Evolutionary conservation across 31 red algal genomes (phyloP).

Genomic region (Asparagopsis taxiformis): DNA sequence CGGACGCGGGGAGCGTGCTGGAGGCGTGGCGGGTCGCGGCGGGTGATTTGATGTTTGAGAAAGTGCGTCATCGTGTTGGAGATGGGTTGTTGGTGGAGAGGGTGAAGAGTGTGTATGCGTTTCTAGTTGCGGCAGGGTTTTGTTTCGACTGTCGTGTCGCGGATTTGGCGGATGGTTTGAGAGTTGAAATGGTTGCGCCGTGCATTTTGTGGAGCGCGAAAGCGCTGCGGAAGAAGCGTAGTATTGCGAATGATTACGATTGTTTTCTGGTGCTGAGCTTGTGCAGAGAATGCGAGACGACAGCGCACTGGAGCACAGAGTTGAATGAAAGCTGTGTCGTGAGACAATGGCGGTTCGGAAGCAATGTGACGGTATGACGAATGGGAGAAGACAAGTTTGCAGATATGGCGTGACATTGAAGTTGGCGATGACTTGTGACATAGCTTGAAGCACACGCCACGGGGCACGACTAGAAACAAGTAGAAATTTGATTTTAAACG

Average conservation of each 20-base stretch:
- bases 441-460: no score
- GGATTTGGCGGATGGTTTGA: no score
- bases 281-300: neutral
- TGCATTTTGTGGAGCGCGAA: conserved; percentile 18
- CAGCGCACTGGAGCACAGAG: neutral
- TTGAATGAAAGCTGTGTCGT: conserved; percentile 6
- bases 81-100: neutral
- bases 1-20: conserved; percentile 1
- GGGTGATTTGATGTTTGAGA: conserved; percentile 9
- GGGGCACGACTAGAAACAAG: no score
- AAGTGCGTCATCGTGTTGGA: no score
- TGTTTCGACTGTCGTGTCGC: no score
- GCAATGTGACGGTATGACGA: no score
- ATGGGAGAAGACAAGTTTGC: no score
- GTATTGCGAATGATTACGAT: conserved; percentile 33
- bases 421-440: no score
- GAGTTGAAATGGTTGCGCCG: conserved; percentile 22
- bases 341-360: neutral
- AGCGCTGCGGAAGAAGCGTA: conserved; percentile 3
- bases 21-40: neutral
- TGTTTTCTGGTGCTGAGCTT: conserved; percentile 16
- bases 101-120: conserved; percentile 8
- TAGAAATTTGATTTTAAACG: no score
- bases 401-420: no score
- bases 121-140: conserved; percentile 1